A percentile compares a stretch with the other conserved stretches of the same genome.
phyloP scores from a whole-genome alignment of 2,329 filamentous ascomycete species.

The Neofusicoccum laricinum region DNA sequence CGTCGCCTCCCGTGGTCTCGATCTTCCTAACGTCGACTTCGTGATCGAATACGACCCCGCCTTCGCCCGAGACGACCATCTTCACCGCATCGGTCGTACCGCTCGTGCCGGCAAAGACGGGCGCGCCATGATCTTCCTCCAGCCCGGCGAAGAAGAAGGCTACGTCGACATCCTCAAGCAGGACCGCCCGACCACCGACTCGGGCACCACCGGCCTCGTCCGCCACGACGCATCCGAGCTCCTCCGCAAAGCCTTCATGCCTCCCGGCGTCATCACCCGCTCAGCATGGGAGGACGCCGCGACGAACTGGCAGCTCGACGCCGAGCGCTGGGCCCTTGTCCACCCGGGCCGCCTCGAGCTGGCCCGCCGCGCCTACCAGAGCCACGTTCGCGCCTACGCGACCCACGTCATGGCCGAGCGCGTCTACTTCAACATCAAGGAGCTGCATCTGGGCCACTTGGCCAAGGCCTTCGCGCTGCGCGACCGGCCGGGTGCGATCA shows the following conservation, averaged over 20 bases:
- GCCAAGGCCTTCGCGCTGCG: slow-evolving; percentile 91
- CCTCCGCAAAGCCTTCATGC: slow-evolving; percentile 60
- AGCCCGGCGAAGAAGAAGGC: slow-evolving; percentile 86
- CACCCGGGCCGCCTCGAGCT: slow-evolving; percentile 71
- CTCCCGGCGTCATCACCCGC: slow-evolving; percentile 24
- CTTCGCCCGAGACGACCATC: slow-evolving; percentile 88
- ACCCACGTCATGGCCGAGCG: slow-evolving; percentile 87
- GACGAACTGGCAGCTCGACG: slow-evolving; percentile 65
- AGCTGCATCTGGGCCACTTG: slow-evolving; percentile 85
- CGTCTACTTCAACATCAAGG: slow-evolving; percentile 84
- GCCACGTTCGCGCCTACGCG: slow-evolving; percentile 89
- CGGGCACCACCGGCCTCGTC: slow-evolving; percentile 42
- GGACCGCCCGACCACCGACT: slow-evolving; percentile 25
- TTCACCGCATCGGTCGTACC: slow-evolving; percentile 91
- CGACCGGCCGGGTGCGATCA: slow-evolving; percentile 81
- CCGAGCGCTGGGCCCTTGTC: slow-evolving; percentile 64
- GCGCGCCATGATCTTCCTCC: slow-evolving; percentile 82
- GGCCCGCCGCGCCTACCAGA: slow-evolving; percentile 82
- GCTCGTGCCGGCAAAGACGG: slow-evolving; percentile 88
- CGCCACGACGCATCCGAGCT: slow-evolving; percentile 64
- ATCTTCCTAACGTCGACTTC: slow-evolving; percentile 90
- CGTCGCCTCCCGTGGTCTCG: slow-evolving; percentile 90
- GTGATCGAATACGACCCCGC: slow-evolving; percentile 96
- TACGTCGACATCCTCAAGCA: slow-evolving; percentile 73
- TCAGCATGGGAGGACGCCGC: slow-evolving; percentile 62